Conservation (phyloP, 257 asterid species). For the Lycium ferocissimum region DNA sequence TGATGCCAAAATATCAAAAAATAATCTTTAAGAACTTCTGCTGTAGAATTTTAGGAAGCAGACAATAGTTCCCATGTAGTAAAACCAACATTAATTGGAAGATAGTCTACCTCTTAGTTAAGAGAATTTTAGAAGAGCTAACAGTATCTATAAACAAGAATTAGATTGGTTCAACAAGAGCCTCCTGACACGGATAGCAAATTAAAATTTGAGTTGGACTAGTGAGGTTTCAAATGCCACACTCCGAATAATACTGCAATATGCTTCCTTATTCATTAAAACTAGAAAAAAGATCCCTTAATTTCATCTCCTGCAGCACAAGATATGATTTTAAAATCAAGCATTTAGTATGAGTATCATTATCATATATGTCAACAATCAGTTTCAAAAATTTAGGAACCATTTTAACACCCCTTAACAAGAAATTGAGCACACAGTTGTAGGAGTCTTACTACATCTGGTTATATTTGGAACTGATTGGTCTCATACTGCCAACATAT, state of each 20-base stretch:
- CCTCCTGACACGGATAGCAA: not conserved
- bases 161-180: not conserved
- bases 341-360: not conserved
- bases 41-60: not conserved
- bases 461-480: conserved; percentile 13
- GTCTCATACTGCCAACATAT: not conserved
- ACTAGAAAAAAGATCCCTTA: not conserved
- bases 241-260: not conserved
- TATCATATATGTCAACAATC: not conserved
- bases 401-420: not conserved
- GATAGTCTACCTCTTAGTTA: not conserved
- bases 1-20: not conserved
- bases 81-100: conserved; percentile 22
- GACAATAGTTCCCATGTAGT: not conserved
- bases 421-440: not conserved
- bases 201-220: not conserved
- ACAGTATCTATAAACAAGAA: not conserved
- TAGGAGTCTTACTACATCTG: not conserved
- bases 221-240: conserved; percentile 15
- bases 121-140: not conserved
- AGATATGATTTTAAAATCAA: not conserved
- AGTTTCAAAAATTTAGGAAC: not conserved
- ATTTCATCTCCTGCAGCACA: not conserved
- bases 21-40: not conserved
- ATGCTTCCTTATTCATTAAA: not conserved